Conservation (phyloP, 257 asterid species). For the Scutellaria galericulata region DNA sequence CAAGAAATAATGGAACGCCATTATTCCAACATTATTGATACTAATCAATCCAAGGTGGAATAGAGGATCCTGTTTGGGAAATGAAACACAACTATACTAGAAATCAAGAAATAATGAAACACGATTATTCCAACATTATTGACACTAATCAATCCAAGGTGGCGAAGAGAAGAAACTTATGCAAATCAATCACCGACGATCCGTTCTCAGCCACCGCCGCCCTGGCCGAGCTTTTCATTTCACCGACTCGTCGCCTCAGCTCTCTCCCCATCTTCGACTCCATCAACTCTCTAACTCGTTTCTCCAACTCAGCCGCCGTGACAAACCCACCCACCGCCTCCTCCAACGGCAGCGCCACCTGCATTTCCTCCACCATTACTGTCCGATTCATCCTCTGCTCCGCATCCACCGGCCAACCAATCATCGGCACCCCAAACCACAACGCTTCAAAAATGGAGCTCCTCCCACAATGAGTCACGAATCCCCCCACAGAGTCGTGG, state of each 20-base stretch:
- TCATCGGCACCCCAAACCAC: conserved; percentile 31
- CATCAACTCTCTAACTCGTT: conserved; percentile 47
- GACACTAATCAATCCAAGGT: no score
- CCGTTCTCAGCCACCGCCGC: no score
- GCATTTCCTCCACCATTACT: conserved; percentile 52
- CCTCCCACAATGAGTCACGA: conserved; percentile 73
- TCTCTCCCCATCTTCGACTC: conserved; percentile 36
- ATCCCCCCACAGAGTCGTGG: conserved; percentile 62
- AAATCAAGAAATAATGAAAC: no score
- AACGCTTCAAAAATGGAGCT: conserved; percentile 63
- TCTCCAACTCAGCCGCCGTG: conserved; percentile 50
- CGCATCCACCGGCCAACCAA: no score
- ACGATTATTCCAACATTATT: no score
- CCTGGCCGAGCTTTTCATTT: neutral
- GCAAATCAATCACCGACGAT: no score
- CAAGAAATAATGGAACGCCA: no score
- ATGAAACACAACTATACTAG: no score
- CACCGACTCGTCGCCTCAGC: conserved; percentile 32
- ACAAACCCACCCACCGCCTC: conserved; percentile 46
- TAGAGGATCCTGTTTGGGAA: no score
- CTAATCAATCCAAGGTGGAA: no score
- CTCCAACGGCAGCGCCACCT: conserved; percentile 46
- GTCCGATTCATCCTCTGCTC: neutral
- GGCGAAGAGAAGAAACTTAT: no score
- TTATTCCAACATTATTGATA: no score